Evolutionary conservation across 1,284 basidiomycete species (phyloP).

Genomic region (Austroboletus novae-zelandiae): DNA sequence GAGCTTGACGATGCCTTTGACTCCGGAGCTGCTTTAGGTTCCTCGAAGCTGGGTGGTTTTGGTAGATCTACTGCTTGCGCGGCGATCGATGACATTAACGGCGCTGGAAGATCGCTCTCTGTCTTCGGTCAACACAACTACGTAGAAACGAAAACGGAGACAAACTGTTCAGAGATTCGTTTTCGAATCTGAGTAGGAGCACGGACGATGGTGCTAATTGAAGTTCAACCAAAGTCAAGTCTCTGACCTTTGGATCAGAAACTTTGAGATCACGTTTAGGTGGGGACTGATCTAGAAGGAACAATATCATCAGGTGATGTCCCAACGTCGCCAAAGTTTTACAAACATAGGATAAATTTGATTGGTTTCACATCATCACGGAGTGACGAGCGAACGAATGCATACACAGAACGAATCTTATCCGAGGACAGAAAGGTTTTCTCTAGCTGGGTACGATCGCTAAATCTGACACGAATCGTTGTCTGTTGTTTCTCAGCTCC

Average conservation of each 20-base stretch:
- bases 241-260: conserved; percentile 67
- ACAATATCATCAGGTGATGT: not conserved
- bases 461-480: conserved; percentile 77
- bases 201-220: conserved; percentile 80
- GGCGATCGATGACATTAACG: conserved; percentile 58
- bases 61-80: conserved; percentile 63
- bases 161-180: conserved; percentile 68
- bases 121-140: conserved; percentile 3
- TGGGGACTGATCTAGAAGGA: conserved; percentile 64
- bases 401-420: conserved; percentile 79
- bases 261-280: conserved; percentile 81
- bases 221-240: conserved; percentile 66
- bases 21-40: conserved; percentile 6
- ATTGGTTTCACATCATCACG: conserved; percentile 69
- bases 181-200: conserved; percentile 72
- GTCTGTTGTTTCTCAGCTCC: conserved; percentile 48
- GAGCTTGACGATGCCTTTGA: conserved; percentile 26
- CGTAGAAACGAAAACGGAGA: not conserved
- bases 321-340: not conserved
- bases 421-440: conserved; percentile 70
- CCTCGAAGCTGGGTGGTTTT: conserved; percentile 40
- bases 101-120: conserved; percentile 57
- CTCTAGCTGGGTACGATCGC: conserved; percentile 82
- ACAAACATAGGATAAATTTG: conserved; percentile 81
- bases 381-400: conserved; percentile 74